Evolutionary conservation across 1,139 yeast species (phyloP), one percentile per base, ranked within the genome.

Genomic region (Lizanozyma gosingica): DNA sequence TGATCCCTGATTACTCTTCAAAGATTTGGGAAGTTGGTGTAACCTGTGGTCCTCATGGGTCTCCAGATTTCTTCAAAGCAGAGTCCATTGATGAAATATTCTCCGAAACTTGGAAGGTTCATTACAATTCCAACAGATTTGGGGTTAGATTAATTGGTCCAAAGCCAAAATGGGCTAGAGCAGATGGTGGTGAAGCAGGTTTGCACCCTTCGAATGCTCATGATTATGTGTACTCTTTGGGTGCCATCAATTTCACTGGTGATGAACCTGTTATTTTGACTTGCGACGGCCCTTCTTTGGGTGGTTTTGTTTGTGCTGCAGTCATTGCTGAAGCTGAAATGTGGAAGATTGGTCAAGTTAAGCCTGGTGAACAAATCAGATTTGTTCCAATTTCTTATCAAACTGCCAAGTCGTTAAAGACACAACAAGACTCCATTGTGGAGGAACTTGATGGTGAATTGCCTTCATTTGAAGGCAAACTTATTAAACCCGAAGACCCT

Each of bases 121-220:
- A 92, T 60, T 92, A 92, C 70, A 92, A 92, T 65, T 88, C 97
- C 35, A 92, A 92, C 64, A 76, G 97, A 62, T 90, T 90, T 62
- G 98, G 97, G 58, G 94, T 92, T 36, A 78, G 97, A 58, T 71
- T 92, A 51, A 80, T 85, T 48, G 98, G 97, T 38, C 97, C 97
- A 44, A 90, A 88, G 60, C 98, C 97, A 6, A 73, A 77, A 56
- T 92, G 97, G 97, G 96, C 97, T 8, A 79, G 97, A 65, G 61
- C 73, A n/a, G 95, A 88, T 60, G 98, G 97, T 63, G 98, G 97
- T 43, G 96, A 88, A 57, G 97, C 94, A 45, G 98, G 98, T 43
- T 70, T 90, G 56, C 98, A 92, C 66, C 98, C 98, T 41, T 88
- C 97, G 15, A 92, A 92, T 63, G 92, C 96, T 38, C 97, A 90